Evolutionary conservation across 169 alveolate genomes (phyloP).

Genomic region (Theileria orientalis): DNA sequence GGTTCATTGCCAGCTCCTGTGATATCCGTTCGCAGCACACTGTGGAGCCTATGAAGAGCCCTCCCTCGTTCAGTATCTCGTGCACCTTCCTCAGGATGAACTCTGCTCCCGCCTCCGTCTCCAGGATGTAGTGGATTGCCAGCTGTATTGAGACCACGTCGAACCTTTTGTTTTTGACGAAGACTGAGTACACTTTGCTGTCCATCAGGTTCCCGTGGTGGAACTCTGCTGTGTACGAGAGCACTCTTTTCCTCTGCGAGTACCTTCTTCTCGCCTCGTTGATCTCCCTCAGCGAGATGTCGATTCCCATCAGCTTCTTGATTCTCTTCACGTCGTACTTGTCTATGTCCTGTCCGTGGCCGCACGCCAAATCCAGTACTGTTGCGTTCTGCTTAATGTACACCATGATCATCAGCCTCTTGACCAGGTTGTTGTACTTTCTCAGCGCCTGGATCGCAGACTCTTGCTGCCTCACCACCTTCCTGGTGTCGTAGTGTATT

Average conservation of each 20-base stretch:
- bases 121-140: slow-evolving; percentile 89
- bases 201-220: slow-evolving; percentile 76
- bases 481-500: slow-evolving; percentile 80
- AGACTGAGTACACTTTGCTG: slow-evolving; percentile 42
- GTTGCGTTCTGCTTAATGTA: slow-evolving; percentile 66
- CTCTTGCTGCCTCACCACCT: slow-evolving; percentile 74
- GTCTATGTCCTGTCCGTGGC: slow-evolving; percentile 87
- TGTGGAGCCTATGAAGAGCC: slow-evolving; percentile 86
- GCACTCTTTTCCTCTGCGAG: slow-evolving; percentile 56
- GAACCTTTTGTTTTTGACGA: slow-evolving; percentile 39
- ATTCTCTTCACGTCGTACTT: slow-evolving; percentile 81
- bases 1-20: slow-evolving; percentile 29
- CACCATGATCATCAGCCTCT: slow-evolving; percentile 73
- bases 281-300: slow-evolving; percentile 81
- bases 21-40: slow-evolving; percentile 60
- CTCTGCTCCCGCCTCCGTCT: slow-evolving; percentile 82
- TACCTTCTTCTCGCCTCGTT: slow-evolving; percentile 83
- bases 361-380: slow-evolving; percentile 87
- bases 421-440: slow-evolving; percentile 77
- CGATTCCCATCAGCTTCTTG: slow-evolving; percentile 82
- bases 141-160: slow-evolving; percentile 86
- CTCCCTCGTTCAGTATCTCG: slow-evolving; percentile 79
- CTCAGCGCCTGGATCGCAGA: slow-evolving; percentile 79
- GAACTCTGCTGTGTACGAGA: slow-evolving; percentile 71
- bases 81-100: slow-evolving; percentile 82